Conservation (phyloP, 495 filamentous ascomycete species). For the Penicillium argentinense region DNA sequence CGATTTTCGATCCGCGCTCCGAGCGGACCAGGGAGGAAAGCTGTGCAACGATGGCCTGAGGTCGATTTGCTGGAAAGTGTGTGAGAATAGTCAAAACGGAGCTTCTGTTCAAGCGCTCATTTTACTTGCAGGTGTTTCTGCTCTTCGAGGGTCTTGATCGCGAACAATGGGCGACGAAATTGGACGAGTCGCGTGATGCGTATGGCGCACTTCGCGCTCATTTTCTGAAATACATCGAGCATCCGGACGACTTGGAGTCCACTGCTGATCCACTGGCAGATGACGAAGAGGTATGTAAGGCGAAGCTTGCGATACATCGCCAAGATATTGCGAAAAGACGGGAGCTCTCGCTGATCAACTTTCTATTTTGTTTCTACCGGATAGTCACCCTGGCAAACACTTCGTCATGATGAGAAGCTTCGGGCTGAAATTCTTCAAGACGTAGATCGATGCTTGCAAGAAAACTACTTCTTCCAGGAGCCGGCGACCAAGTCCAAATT, state of each 20-base stretch:
- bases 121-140: conserved; percentile 64
- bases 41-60: conserved; percentile 73
- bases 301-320: background rate
- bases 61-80: conserved; percentile 92
- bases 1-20: conserved; percentile 67
- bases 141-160: conserved; percentile 70
- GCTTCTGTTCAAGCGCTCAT: conserved; percentile 12
- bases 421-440: conserved; percentile 93
- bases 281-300: conserved; percentile 66
- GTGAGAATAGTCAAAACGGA: conserved; percentile 10
- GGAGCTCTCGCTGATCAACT: background rate
- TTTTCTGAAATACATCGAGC: conserved; percentile 75
- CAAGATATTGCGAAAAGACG: no score
- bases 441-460: conserved; percentile 88
- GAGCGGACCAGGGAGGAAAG: conserved; percentile 50
- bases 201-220: conserved; percentile 72
- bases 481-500: conserved; percentile 77
- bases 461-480: conserved; percentile 86
- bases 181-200: conserved; percentile 67
- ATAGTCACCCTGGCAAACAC: conserved; percentile 85
- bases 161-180: conserved; percentile 64
- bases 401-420: conserved; percentile 79
- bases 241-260: conserved; percentile 75
- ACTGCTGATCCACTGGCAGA: conserved; percentile 83
- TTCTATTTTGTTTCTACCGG: conserved; percentile 18